Evolutionary conservation across 108 stramenopile species (phyloP).

Genomic region (Nitzschia palea): DNA sequence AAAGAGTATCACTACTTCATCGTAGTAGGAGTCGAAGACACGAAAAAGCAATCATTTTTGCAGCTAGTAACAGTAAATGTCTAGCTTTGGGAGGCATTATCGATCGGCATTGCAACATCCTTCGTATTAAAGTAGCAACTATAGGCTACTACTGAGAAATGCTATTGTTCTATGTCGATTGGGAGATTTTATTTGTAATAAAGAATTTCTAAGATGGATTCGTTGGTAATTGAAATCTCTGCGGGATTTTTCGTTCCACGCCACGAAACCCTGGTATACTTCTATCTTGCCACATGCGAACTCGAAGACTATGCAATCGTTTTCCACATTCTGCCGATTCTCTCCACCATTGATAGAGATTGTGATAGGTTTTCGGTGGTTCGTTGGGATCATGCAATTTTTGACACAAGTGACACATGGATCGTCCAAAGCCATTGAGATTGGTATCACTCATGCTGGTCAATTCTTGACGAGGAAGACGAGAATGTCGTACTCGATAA

Average conservation of each 20-base stretch:
- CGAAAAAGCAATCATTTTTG: no score
- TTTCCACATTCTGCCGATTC: constrained; percentile 7
- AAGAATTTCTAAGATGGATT: no score
- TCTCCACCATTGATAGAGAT: constrained; percentile 6
- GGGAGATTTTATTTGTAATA: no score
- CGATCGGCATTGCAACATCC: no score
- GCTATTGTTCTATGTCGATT: no score
- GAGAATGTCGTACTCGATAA: constrained; percentile 17
- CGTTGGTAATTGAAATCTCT: neutral
- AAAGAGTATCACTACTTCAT: constrained; percentile 57
- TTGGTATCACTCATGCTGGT: neutral
- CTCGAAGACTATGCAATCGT: neutral
- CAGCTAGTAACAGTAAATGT: no score
- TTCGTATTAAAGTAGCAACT: no score
- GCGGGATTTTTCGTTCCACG: neutral
- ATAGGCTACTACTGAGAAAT: no score
- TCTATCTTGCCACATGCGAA: neutral
- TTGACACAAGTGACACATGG: constrained; percentile 18
- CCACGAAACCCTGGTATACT: neutral
- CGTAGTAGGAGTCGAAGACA: no score
- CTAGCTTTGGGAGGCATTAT: no score
- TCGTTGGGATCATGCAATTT: constrained; percentile 10
- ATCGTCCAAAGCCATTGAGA: constrained; percentile 7
- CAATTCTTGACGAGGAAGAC: neutral
- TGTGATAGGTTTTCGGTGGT: neutral